These are phyloP conservation scores for Leucosporidium scottii DNA, from an alignment of 768 basidiomycete species.

Conservation along the genomic window DNA sequence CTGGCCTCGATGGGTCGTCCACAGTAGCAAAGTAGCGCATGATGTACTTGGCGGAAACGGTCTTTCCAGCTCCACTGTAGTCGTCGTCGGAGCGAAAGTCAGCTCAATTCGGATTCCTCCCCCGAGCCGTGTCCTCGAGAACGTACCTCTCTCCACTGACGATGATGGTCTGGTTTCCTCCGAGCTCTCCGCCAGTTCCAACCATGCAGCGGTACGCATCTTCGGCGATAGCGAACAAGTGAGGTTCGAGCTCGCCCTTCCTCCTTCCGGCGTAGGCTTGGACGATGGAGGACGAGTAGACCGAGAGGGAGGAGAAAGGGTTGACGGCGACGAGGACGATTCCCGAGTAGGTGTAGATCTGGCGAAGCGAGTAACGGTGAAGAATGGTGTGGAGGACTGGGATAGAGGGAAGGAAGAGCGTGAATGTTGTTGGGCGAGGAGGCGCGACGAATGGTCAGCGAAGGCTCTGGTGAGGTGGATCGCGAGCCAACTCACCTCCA, in stretches of 20 bases:
- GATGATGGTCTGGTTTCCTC: slow-evolving; percentile 92
- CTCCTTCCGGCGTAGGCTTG: slow-evolving; percentile 89
- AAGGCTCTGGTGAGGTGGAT: neutral
- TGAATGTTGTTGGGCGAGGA: neutral
- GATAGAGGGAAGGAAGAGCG: slow-evolving; percentile 84
- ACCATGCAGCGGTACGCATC: slow-evolving; percentile 98
- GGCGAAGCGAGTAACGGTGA: slow-evolving; percentile 92
- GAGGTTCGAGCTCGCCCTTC: slow-evolving; percentile 92
- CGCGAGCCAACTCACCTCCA: slow-evolving; percentile 55
- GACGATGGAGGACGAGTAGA: slow-evolving; percentile 94
- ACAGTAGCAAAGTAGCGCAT: slow-evolving; percentile 98
- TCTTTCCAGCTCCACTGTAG: slow-evolving; percentile 92
- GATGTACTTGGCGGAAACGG: slow-evolving; percentile 98
- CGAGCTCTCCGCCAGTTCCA: slow-evolving; percentile 50
- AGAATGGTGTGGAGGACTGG: slow-evolving; percentile 92
- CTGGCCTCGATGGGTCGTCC: slow-evolving; percentile 62
- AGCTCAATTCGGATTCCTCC: neutral
- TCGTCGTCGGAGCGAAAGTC: slow-evolving; percentile 1
- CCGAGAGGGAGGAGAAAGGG: slow-evolving; percentile 92
- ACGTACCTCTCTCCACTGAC: slow-evolving; percentile 92
- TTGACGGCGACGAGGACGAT: slow-evolving; percentile 98
- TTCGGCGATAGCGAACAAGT: slow-evolving; percentile 97
- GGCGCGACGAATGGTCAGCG: neutral
- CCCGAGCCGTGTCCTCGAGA: neutral
- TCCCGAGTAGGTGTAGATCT: slow-evolving; percentile 97